Evolutionary conservation across 768 basidiomycete genomes (phyloP).

Genomic region (Pulveroboletus sp.): DNA sequence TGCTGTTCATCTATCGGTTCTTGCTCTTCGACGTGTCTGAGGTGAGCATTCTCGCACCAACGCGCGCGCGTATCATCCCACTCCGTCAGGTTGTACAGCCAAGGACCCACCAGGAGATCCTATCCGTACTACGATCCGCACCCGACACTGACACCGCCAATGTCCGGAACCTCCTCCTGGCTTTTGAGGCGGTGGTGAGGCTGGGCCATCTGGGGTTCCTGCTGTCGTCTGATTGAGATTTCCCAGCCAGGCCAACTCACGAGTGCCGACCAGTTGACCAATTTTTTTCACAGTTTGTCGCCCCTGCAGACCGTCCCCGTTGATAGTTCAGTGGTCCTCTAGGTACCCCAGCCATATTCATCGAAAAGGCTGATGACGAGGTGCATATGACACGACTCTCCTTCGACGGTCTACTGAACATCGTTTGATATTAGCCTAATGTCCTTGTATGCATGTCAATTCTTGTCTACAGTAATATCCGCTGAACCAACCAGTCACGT

Average conservation of each 20-base stretch:
- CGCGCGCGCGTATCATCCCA: conserved; percentile 1
- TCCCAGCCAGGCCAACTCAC: conserved; percentile 47
- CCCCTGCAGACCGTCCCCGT: not conserved
- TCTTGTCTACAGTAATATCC: conserved; percentile 8
- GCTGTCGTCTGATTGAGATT: conserved; percentile 15
- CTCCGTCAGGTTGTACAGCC: conserved; percentile 58
- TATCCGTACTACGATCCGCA: conserved; percentile 42
- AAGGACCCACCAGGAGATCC: conserved; percentile 50
- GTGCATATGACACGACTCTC: conserved; percentile 25
- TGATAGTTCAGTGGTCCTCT: conserved; percentile 1
- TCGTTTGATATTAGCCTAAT: conserved; percentile 17
- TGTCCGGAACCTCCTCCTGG: conserved; percentile 43
- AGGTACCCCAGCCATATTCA: conserved; percentile 59
- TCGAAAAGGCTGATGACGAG: conserved; percentile 58
- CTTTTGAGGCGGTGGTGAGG: conserved; percentile 41
- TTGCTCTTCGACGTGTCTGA: conserved; percentile 72
- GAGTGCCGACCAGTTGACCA: conserved; percentile 57
- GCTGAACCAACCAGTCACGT: conserved; percentile 45
- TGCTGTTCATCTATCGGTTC: conserved; percentile 62
- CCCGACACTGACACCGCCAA: conserved; percentile 43
- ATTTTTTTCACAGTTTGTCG: conserved; percentile 48
- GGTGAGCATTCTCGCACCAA: conserved; percentile 37
- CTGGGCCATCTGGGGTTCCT: conserved; percentile 9
- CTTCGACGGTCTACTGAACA: conserved; percentile 6
- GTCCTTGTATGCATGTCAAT: conserved; percentile 21